Base-by-base conservation (phyloP, 768 basidiomycete genomes). In the Wakefieldia striispora region DNA sequence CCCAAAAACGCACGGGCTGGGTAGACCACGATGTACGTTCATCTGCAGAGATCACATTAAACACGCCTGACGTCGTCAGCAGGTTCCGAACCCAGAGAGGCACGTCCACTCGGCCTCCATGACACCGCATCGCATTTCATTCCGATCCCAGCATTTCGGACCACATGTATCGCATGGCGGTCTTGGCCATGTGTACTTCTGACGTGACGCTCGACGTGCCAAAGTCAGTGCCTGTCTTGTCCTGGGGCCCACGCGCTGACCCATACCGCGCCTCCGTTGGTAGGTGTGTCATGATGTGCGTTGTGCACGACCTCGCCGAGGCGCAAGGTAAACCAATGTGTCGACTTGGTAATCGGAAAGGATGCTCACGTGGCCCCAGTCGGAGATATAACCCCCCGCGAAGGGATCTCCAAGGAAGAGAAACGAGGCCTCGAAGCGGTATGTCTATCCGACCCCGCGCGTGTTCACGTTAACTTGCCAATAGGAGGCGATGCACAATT, bases 141-240 rank as follows among this genome's bases (percentile, higher is more conserved):
- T 3, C 31, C 31, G 31, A 29, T 29, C 27, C 17, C 51, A 92
- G 89, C 56, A 95, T 97, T 54, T 85, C 92, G 8, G 95, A 98
- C 67, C 95, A 97, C 61, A 97, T 97, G 95, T 91, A 93, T 65
- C 77, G 95, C 40, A 97, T 99, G 95, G 87, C 92, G 2, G 66
- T 97, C n/a, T 77, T 98, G 37, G 86, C 93, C 4, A 86, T 99
- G 82, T 88, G 92, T 52, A 79, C 82, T 6, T 84, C 91, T 0
- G 91, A 91, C 60, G 43, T 70, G n/a, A 75, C 73, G 1, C 76
- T 92, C 8, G 88, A 91, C 65, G 67, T 88, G 23, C 67, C 87
- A 59, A 87, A 86, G 91, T 91, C 51, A 44, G 80, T 62, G 29
- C 27, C 11, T 4, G 16, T 1, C 10, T 10, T 12, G n/a, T 14